Base-by-base conservation (phyloP, 2,329 filamentous ascomycete species). In the Verticillium zaregamsianum region DNA sequence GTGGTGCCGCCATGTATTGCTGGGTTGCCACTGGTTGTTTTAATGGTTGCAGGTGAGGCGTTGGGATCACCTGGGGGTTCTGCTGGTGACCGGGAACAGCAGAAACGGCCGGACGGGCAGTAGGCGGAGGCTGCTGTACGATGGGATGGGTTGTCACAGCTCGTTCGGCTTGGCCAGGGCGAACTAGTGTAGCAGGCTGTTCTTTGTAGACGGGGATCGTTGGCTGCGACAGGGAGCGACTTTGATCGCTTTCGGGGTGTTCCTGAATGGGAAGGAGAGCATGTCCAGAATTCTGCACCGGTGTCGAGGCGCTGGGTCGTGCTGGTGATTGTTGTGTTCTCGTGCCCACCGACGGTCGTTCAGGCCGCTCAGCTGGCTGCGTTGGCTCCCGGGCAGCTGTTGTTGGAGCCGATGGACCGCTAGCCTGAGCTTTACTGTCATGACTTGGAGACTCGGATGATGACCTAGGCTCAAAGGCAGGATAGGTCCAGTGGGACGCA, bases 61-160 rank as follows among this genome's bases (percentile, higher is more conserved):
- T 62, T 64, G 68, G 54, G 8, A 66, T 62, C 40, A 67, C 63
- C 45, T 66, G 68, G 49, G 64, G 61, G 37, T n/a, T 40, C 12
- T 49, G 45, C 23, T 25, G 45, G 23, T 14, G 45, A 23, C 8
- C 45, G 12, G 7, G 7, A 23, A 9, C 28, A 32, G 25, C 9
- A 8, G 28, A 5, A 32, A 9, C 15, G 12, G 15, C 14, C 3
- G 25, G 25, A 9, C 23, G 25, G 8, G 5, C 54, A 14, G 8
- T 25, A 32, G 54, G 31, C 15, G 54, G 31, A 55, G 59, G 32
- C 4, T 57, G 52, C 40, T 57, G 35, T n/a, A 56, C 49, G 11
- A 33, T 56, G 8, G 64, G 57, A 8, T 59, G 40, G 5, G 25
- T 62, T 17, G 61, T 60, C 20, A 15, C 62, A 6, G 61, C 61